A percentile compares a stretch with the other conserved stretches of the same genome.
phyloP scores from a whole-genome alignment of 371 early-diverging fungal species.

The Apophysomyces sp. region DNA sequence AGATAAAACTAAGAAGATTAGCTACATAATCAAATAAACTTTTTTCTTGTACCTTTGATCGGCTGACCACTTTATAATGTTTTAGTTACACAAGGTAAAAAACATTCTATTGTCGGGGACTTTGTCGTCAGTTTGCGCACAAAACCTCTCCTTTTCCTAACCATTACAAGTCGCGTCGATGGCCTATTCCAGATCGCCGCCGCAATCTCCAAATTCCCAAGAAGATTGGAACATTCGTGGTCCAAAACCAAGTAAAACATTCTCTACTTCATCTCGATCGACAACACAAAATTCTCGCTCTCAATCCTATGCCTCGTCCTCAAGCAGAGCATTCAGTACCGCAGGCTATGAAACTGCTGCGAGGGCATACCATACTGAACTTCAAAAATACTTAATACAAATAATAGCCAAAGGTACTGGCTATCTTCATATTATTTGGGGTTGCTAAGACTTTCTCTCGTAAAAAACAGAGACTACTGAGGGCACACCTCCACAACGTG shows the following conservation, averaged over 20 bases:
- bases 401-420: slow-evolving; percentile 40
- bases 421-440: no score
- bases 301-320: slow-evolving; percentile 34
- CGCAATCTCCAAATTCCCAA: slow-evolving; percentile 24
- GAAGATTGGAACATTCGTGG: slow-evolving; percentile 34
- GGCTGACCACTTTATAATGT: background rate
- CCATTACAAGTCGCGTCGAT: slow-evolving; percentile 12
- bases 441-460: background rate
- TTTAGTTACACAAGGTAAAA: background rate
- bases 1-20: slow-evolving; percentile 17
- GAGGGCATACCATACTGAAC: slow-evolving; percentile 37
- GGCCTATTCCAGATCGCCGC: slow-evolving; percentile 35
- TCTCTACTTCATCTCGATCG: slow-evolving; percentile 30
- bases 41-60: background rate
- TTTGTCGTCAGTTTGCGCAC: background rate
- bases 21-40: background rate
- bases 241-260: slow-evolving; percentile 23
- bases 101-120: background rate
- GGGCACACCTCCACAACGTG: slow-evolving; percentile 55
- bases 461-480: slow-evolving; percentile 36
- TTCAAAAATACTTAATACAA: slow-evolving; percentile 29
- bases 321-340: slow-evolving; percentile 20
- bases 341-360: slow-evolving; percentile 37
- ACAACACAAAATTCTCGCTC: slow-evolving; percentile 31
- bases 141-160: background rate